Evolutionary conservation across 73 alveolate species (phyloP), one percentile per base, ranked within the genome.

Genomic region (Durusdinium trenchii): DNA sequence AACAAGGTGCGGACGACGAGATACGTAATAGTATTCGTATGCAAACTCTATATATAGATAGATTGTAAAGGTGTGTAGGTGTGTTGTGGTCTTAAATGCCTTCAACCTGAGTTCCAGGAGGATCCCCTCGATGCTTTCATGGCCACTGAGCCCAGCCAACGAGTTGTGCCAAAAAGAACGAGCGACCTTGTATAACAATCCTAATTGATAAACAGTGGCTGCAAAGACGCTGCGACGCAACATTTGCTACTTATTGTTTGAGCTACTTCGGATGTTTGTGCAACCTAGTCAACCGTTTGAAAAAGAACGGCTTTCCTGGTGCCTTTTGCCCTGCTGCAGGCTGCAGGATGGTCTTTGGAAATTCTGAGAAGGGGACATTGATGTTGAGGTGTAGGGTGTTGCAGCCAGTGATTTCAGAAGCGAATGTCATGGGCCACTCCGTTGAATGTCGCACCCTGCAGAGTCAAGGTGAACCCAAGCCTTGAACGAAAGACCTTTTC

Each of bases 111-210:
- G n/a, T n/a, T n/a, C n/a, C 64, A 89, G 86, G 96, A 89, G 46
- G 96, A 89, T 40, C 96, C 96, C 36, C 79, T 89, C 54, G 96
- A 89, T 62, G 96, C 96, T 16, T 89, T 89, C 54, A 89, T 89
- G 96, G 96, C 54, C 50, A 78, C 89, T 46, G 64, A 43, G 64
- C 26, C 62, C 89, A 43, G 20, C 64, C 64, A 54, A 54, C 64
- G 20, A 54, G 28, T 12, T 54, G 64, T 12, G 20, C 64, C 64
- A 9, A 20, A 9, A 9, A 54, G 64, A 54, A 54, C 64, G 20
- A 54, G 64, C n/a, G 20, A 54, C 64, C 28, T 54, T 54, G 28
- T 20, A 54, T 20, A 9, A 9, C 64, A 20, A 54, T 54, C 20
- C 20, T 54, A 20, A 54, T 20, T 9, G 20, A 12, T 20, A 54